Conservation (phyloP, 441 rosid species). For the Populus trichocarpa region DNA sequence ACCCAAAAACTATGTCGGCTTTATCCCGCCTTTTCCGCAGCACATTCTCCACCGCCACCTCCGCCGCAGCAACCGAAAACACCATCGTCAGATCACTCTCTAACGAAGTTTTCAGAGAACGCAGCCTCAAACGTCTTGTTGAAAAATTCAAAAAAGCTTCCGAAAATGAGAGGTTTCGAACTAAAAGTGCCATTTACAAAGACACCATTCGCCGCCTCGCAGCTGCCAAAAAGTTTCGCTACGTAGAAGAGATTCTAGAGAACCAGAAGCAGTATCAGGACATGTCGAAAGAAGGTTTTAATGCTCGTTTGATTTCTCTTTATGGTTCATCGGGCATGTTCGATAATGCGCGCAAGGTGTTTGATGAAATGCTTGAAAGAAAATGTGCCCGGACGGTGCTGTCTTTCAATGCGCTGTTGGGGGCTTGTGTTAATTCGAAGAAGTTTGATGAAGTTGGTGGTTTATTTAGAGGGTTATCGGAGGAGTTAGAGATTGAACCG, state of each 20-base stretch:
- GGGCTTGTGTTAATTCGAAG: slow-evolving; percentile 49
- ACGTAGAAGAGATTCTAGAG: slow-evolving; percentile 52
- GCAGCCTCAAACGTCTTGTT: slow-evolving; percentile 39
- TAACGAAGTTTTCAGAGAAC: slow-evolving; percentile 27
- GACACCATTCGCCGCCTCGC: slow-evolving; percentile 51
- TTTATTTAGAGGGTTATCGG: slow-evolving; percentile 46
- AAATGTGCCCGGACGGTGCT: slow-evolving; percentile 46
- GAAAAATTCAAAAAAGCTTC: slow-evolving; percentile 50
- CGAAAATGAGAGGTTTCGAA: slow-evolving; percentile 36
- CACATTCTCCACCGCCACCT: slow-evolving; percentile 20
- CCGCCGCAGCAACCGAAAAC: background rate
- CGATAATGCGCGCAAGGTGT: slow-evolving; percentile 38
- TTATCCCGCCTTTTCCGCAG: slow-evolving; percentile 32
- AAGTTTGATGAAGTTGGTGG: slow-evolving; percentile 42
- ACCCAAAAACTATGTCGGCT: slow-evolving; percentile 15
- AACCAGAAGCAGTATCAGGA: slow-evolving; percentile 48
- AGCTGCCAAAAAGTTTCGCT: slow-evolving; percentile 27
- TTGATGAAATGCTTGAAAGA: slow-evolving; percentile 64
- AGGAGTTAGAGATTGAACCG: slow-evolving; percentile 37
- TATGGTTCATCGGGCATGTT: slow-evolving; percentile 60
- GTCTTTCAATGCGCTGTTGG: slow-evolving; percentile 65
- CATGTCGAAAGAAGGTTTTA: slow-evolving; percentile 46
- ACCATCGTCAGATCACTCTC: slow-evolving; percentile 10
- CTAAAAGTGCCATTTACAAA: slow-evolving; percentile 30
- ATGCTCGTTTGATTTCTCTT: slow-evolving; percentile 26